A percentile compares a stretch with the other conserved stretches of the same genome.
Conservation (phyloP, 1,284 basidiomycete species). For the Grifola frondosa region DNA sequence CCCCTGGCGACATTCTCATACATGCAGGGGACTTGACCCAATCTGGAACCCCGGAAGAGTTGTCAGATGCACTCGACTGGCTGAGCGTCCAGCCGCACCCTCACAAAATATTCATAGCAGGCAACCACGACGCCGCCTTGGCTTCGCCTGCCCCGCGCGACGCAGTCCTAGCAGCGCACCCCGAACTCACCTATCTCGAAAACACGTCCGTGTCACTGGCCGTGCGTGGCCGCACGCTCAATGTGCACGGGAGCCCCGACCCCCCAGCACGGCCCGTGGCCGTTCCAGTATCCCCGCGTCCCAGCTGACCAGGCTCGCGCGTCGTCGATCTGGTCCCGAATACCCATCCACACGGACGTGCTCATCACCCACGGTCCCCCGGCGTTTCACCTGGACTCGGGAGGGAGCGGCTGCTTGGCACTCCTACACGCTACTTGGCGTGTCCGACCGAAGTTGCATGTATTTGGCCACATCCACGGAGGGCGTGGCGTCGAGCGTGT, state of each 20-base stretch:
- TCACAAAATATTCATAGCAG: slow-evolving; percentile 41
- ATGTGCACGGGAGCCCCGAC: slow-evolving; percentile 38
- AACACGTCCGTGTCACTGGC: slow-evolving; percentile 25
- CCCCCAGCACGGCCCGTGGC: slow-evolving; percentile 32
- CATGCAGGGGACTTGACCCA: slow-evolving; percentile 42
- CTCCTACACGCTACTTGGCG: slow-evolving; percentile 35
- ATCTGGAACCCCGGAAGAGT: slow-evolving; percentile 33
- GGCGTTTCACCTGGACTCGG: slow-evolving; percentile 31
- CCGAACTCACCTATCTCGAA: slow-evolving; percentile 32
- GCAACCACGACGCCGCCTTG: slow-evolving; percentile 40
- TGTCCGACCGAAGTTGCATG: slow-evolving; percentile 36
- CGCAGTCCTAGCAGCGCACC: slow-evolving; percentile 16
- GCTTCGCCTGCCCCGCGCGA: slow-evolving; percentile 4
- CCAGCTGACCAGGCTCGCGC: too few relatives aligned
- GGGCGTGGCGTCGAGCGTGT: slow-evolving; percentile 34
- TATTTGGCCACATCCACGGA: slow-evolving; percentile 45
- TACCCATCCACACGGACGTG: slow-evolving; percentile 35
- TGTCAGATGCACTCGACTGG: slow-evolving; percentile 31
- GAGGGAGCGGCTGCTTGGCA: slow-evolving; percentile 30
- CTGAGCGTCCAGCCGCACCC: slow-evolving; percentile 33
- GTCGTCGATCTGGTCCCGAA: too few relatives aligned
- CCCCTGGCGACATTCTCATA: slow-evolving; percentile 44
- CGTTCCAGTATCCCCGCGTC: slow-evolving; percentile 38
- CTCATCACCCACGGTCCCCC: slow-evolving; percentile 46
- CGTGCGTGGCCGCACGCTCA: slow-evolving; percentile 29